Evolutionary conservation across 208 protist genomes (phyloP).

Genomic region (Acanthamoeba healyi): DNA sequence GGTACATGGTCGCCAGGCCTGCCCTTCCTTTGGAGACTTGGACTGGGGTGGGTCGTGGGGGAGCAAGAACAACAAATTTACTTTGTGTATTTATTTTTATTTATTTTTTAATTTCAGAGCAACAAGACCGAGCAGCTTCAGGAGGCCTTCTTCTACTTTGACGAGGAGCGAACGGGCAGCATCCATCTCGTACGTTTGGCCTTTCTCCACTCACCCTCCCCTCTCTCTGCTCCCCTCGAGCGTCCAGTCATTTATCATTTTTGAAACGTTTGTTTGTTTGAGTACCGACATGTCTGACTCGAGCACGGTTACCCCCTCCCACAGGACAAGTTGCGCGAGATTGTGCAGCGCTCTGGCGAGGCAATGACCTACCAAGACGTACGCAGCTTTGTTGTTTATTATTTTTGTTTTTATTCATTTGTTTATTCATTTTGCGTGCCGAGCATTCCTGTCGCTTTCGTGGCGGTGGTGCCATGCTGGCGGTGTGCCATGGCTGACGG

Average conservation of each 20-base stretch:
- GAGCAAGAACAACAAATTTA: neutral
- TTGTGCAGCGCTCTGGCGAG: conserved; percentile 60
- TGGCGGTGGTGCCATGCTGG: neutral
- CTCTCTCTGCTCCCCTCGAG: neutral
- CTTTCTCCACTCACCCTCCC: neutral
- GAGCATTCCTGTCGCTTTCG: neutral
- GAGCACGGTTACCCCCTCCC: neutral
- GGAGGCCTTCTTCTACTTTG: conserved; percentile 58
- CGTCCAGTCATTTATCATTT: no score
- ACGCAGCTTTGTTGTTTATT: neutral
- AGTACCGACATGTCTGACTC: no score
- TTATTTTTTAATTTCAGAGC: neutral
- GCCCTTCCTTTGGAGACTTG: neutral
- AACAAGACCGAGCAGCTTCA: conserved; percentile 62
- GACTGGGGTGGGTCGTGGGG: no score
- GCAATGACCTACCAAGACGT: conserved; percentile 53
- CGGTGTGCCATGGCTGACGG: neutral
- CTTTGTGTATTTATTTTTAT: neutral
- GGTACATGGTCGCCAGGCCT: neutral
- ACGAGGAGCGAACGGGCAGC: conserved; percentile 41
- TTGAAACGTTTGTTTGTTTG: no score
- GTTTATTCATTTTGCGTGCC: neutral
- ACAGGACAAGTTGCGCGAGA: conserved; percentile 56
- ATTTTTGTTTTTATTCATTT: neutral
- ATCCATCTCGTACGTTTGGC: conserved; percentile 19